Evolutionary conservation across 1,284 basidiomycete genomes (phyloP).

Genomic region (Ceratobasidium sp.): DNA sequence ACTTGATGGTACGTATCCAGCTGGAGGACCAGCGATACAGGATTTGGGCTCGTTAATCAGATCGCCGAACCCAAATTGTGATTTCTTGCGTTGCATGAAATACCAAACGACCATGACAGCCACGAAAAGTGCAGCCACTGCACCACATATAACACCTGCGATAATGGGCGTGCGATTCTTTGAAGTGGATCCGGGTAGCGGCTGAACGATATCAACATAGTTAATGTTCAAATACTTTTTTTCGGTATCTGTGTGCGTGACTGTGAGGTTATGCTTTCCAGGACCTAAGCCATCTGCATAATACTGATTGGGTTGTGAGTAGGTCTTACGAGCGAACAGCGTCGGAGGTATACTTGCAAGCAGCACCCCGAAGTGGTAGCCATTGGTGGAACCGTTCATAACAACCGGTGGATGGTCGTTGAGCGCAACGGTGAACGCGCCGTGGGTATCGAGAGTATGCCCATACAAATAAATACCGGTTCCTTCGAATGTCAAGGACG

Average conservation of each 20-base stretch:
- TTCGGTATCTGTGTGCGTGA: neutral
- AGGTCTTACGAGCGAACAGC: neutral
- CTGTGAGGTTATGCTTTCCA: conserved; percentile 9
- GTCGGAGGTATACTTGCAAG: neutral
- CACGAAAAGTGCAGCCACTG: neutral
- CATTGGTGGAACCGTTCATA: conserved; percentile 22
- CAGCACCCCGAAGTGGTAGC: conserved; percentile 13
- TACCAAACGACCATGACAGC: neutral
- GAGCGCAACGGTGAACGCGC: conserved; percentile 7
- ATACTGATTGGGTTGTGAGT: neutral
- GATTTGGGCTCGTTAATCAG: conserved; percentile 7
- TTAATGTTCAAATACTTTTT: conserved; percentile 11
- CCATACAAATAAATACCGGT: conserved; percentile 27
- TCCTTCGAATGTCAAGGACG: conserved; percentile 10
- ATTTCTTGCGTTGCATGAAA: conserved; percentile 2
- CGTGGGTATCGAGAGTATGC: conserved; percentile 10
- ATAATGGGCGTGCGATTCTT: conserved; percentile 5
- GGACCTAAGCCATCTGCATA: conserved; percentile 21
- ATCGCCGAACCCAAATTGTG: neutral
- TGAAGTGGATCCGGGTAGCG: neutral
- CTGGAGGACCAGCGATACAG: neutral
- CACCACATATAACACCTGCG: conserved; percentile 1
- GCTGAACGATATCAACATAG: conserved; percentile 19
- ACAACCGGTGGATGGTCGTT: conserved; percentile 8
- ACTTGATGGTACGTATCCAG: conserved; percentile 9